phyloP scores from a whole-genome alignment of 768 basidiomycete genomes.

The Tephrocybe rancida region DNA sequence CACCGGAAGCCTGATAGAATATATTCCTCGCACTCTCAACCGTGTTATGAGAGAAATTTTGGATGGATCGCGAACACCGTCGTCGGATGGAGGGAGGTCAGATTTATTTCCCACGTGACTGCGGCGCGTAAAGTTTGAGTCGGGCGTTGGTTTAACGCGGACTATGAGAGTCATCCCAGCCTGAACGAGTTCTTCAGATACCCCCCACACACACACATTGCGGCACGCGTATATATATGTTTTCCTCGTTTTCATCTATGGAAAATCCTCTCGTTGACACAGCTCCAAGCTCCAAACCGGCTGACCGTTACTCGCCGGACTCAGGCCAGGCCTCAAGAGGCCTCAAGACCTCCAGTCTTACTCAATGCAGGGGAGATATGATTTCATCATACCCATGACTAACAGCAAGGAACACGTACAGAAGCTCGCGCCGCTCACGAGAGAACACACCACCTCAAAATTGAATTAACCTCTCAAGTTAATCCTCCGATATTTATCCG shows the following conservation, averaged over 20 bases:
- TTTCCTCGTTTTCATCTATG: too few species aligned
- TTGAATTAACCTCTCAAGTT: background rate
- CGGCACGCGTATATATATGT: too few species aligned
- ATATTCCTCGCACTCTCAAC: slow-evolving; percentile 12
- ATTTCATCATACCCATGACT: background rate
- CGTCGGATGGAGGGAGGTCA: slow-evolving; percentile 28
- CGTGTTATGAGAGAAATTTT: slow-evolving; percentile 14
- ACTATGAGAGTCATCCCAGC: too few species aligned
- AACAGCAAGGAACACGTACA: background rate
- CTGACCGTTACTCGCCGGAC: too few species aligned
- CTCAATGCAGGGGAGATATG: background rate
- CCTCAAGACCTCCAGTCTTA: too few species aligned
- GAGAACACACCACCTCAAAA: background rate
- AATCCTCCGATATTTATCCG: slow-evolving; percentile 25
- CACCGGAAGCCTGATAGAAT: slow-evolving; percentile 3
- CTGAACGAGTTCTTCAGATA: too few species aligned
- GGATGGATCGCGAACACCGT: slow-evolving; percentile 33
- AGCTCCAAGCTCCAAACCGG: too few species aligned
- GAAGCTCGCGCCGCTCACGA: background rate
- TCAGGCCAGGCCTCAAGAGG: too few species aligned
- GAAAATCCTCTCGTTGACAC: too few species aligned
- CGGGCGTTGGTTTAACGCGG: too few species aligned
- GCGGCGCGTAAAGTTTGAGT: slow-evolving; percentile 15
- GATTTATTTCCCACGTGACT: slow-evolving; percentile 20
- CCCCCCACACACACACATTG: too few species aligned